Evolutionary conservation across 306 rosid species (phyloP).

Genomic region (Begonia masoniana): DNA sequence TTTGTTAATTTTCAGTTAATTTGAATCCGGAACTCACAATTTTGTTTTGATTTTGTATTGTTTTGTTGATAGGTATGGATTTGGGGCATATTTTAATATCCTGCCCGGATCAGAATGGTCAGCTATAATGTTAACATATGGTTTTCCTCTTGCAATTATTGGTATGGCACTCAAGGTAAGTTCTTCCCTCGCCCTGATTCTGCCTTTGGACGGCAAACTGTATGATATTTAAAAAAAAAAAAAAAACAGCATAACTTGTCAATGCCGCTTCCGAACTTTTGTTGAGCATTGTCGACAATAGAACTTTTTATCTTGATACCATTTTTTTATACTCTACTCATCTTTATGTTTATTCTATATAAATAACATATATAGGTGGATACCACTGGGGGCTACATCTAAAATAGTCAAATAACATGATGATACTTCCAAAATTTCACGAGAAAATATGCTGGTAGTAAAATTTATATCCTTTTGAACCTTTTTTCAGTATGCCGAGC

Average conservation of each 20-base stretch:
- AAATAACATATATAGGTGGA: no score
- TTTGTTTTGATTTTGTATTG: background rate
- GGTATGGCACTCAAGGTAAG: conserved; percentile 99
- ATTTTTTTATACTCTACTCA: no score
- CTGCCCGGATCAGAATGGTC: conserved; percentile 99
- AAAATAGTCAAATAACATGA: no score
- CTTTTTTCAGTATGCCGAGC: conserved; percentile 81
- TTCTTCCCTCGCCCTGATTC: background rate
- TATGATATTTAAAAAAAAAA: background rate
- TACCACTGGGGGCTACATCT: no score
- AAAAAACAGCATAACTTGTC: background rate
- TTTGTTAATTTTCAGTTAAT: background rate
- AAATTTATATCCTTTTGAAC: no score
- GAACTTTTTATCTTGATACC: no score
- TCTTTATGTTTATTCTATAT: no score
- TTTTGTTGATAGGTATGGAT: conserved; percentile 56
- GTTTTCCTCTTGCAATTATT: conserved; percentile 95
- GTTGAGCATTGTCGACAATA: background rate
- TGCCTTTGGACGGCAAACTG: no score
- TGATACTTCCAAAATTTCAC: no score
- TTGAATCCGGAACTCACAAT: background rate
- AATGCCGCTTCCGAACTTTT: background rate
- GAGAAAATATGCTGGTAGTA: no score
- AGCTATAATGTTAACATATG: conserved; percentile 88
- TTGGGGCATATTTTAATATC: conserved; percentile 86